Evolutionary conservation across 1,139 yeast genomes (phyloP).

Genomic region (Hyphopichia fennica): DNA sequence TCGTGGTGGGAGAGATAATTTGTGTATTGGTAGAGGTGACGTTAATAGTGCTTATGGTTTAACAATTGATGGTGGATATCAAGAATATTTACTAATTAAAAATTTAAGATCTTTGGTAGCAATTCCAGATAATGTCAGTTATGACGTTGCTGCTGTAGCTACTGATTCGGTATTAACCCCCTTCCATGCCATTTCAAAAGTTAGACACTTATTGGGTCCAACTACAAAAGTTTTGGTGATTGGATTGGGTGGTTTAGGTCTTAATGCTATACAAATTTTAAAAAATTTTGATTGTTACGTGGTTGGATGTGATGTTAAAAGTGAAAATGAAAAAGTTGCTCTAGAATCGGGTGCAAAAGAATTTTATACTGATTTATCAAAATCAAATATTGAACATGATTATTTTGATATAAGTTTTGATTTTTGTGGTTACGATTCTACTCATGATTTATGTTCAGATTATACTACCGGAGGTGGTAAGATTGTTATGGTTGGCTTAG

Average conservation of each 20-base stretch:
- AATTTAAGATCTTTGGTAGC: conserved; percentile 39
- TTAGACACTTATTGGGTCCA: conserved; percentile 31
- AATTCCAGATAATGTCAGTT: conserved; percentile 48
- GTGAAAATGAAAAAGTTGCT: conserved; percentile 29
- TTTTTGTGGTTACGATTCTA: conserved; percentile 44
- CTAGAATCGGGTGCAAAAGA: conserved; percentile 43
- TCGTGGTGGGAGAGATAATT: conserved; percentile 43
- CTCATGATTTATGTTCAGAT: conserved; percentile 33
- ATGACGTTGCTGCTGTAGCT: conserved; percentile 49
- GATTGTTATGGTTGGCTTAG: conserved; percentile 47
- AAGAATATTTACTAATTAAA: conserved; percentile 40
- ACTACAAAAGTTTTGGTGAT: conserved; percentile 41
- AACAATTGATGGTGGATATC: conserved; percentile 51
- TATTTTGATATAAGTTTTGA: conserved; percentile 45
- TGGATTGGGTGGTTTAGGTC: conserved; percentile 54
- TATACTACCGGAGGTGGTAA: conserved; percentile 39
- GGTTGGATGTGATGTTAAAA: conserved; percentile 42
- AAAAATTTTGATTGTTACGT: conserved; percentile 40
- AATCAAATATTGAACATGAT: conserved; percentile 25
- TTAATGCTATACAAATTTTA: conserved; percentile 49
- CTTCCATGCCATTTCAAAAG: conserved; percentile 48
- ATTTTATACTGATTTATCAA: conserved; percentile 32
- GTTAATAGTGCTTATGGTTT: conserved; percentile 37
- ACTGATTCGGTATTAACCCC: conserved; percentile 54
- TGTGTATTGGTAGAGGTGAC: conserved; percentile 21